Percentiles rank a stretch among this genome's conserved stretches.
Conservation (phyloP, 2,329 filamentous ascomycete species). For the Scytalidium lignicola region DNA sequence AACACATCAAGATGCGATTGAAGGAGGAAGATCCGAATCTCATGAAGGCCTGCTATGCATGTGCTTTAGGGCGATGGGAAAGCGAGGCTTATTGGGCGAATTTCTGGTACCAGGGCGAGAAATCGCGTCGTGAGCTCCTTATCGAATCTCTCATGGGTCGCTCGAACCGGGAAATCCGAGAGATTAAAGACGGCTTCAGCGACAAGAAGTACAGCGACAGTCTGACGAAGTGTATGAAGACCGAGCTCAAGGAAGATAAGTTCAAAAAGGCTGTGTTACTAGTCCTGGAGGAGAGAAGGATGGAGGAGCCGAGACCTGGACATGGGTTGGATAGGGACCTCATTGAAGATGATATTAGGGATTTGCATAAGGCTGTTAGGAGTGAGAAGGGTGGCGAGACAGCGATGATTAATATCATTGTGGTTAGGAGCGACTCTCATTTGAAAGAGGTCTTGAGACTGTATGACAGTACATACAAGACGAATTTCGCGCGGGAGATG, state of each 20-base stretch:
- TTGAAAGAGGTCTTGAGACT: constrained; percentile 70
- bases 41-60: constrained; percentile 88
- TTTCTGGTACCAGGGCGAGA: constrained; percentile 91
- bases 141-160: constrained; percentile 92
- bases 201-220: constrained; percentile 89
- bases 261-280: constrained; percentile 85
- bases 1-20: constrained; percentile 72
- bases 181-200: constrained; percentile 82
- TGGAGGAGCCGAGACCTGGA: constrained; percentile 57
- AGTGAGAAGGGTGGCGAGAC: constrained; percentile 79
- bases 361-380: constrained; percentile 62
- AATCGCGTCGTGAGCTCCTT: constrained; percentile 77
- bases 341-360: constrained; percentile 66
- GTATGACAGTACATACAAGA: constrained; percentile 68
- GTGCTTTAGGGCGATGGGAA: constrained; percentile 85
- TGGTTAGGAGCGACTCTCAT: constrained; percentile 75
- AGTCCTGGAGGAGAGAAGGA: constrained; percentile 75
- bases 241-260: constrained; percentile 91
- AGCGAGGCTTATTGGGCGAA: constrained; percentile 97
- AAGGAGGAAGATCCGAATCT: constrained; percentile 71
- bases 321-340: constrained; percentile 34
- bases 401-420: constrained; percentile 79
- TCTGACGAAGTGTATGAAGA: constrained; percentile 79
- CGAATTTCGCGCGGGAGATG: constrained; percentile 84
- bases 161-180: constrained; percentile 76